Percentiles rank a stretch among this genome's conserved stretches.
Evolutionary conservation across 1,284 basidiomycete genomes (phyloP).

Genomic region (Leccinum fuscescens): DNA sequence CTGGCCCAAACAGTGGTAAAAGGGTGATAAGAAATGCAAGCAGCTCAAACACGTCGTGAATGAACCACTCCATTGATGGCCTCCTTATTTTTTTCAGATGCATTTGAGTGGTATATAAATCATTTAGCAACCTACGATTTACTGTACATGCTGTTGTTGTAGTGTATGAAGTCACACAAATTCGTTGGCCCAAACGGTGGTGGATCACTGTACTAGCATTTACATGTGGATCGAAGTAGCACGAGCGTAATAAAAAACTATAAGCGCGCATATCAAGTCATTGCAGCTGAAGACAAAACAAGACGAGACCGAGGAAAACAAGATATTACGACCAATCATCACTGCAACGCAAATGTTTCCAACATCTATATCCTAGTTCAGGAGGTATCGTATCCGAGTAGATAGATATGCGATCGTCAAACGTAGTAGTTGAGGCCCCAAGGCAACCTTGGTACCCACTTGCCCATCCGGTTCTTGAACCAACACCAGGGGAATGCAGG

Average conservation of each 20-base stretch:
- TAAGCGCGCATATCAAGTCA: slow-evolving; percentile 10
- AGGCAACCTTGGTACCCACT: slow-evolving; percentile 25
- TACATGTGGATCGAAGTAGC: neutral
- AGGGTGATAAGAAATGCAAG: no score
- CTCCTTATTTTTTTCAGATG: neutral
- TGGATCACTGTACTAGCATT: neutral
- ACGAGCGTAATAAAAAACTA: neutral
- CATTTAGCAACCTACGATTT: neutral
- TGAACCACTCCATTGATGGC: neutral
- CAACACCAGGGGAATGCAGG: slow-evolving; percentile 29
- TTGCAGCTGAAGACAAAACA: slow-evolving; percentile 7
- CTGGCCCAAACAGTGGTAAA: no score
- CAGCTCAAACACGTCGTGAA: no score
- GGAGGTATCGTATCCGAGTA: slow-evolving; percentile 20
- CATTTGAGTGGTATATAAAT: neutral
- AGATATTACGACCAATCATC: slow-evolving; percentile 2
- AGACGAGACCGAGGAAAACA: slow-evolving; percentile 12
- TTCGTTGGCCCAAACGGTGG: neutral
- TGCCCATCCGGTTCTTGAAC: slow-evolving; percentile 20
- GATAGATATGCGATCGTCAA: slow-evolving; percentile 11
- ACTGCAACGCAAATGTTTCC: slow-evolving; percentile 4
- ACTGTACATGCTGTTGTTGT: neutral
- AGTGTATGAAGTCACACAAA: neutral
- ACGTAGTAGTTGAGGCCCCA: slow-evolving; percentile 27
- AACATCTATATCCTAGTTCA: slow-evolving; percentile 10